Evolutionary conservation across 2,329 filamentous ascomycete species (phyloP).

Genomic region (Falciphora oryzae): DNA sequence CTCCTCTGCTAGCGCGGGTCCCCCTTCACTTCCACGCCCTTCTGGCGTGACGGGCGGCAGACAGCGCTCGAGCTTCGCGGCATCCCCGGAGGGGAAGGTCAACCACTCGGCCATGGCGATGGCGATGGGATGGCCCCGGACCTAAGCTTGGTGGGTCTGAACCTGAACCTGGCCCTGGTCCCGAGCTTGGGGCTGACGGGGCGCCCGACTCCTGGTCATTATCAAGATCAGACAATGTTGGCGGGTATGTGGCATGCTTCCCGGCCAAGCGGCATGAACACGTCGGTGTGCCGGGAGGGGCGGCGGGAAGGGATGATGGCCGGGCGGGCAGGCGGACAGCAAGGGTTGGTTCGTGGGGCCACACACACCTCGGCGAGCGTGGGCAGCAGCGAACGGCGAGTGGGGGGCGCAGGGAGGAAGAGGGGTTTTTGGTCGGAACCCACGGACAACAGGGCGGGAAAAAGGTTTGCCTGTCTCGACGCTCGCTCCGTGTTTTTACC

Average conservation of each 20-base stretch:
- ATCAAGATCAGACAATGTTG: not conserved
- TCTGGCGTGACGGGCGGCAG: conserved; percentile 16
- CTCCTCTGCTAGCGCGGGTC: not conserved
- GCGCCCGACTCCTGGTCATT: not conserved
- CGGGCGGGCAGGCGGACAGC: too few species aligned
- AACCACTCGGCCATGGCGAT: conserved; percentile 17
- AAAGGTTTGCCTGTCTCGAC: not conserved
- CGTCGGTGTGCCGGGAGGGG: not conserved
- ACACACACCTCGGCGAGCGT: too few species aligned
- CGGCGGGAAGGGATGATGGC: too few species aligned
- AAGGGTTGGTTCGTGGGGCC: too few species aligned
- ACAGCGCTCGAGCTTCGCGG: conserved; percentile 19
- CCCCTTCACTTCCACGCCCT: not conserved
- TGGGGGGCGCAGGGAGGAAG: not conserved
- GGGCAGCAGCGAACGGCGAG: not conserved
- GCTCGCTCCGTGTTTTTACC: not conserved
- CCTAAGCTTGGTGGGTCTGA: too few species aligned
- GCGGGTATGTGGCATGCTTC: not conserved
- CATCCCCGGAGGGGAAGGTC: conserved; percentile 16
- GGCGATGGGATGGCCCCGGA: too few species aligned
- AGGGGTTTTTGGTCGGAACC: not conserved
- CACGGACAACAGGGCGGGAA: not conserved
- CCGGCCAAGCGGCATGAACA: not conserved
- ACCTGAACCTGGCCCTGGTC: not conserved
- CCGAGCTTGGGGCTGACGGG: not conserved